phyloP scores from a whole-genome alignment of 371 early-diverging fungal species.

The Capillidium rhysosporum region DNA sequence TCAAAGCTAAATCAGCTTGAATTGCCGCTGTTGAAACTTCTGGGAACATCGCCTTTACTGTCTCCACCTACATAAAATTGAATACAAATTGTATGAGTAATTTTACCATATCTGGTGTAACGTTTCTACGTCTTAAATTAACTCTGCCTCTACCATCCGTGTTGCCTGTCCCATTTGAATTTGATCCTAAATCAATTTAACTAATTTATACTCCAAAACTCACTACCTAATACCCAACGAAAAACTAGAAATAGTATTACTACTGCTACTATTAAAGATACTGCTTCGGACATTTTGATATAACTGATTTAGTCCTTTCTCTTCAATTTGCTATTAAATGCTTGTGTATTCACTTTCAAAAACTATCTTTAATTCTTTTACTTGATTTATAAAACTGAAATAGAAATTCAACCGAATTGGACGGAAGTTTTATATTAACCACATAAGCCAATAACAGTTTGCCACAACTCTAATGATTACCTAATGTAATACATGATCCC shows the following conservation, averaged over 20 bases:
- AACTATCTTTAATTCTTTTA: too few relatives aligned
- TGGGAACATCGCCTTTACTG: constrained; percentile 70
- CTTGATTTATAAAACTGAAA: too few relatives aligned
- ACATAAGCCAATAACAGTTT: too few relatives aligned
- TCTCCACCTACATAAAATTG: constrained; percentile 27
- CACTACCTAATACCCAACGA: constrained; percentile 51
- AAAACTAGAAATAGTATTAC: constrained; percentile 46
- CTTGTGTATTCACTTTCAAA: too few relatives aligned
- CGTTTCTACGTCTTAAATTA: constrained; percentile 15
- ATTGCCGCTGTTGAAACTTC: constrained; percentile 64
- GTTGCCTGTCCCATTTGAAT: not conserved
- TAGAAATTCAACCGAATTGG: too few relatives aligned
- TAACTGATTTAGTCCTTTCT: too few relatives aligned
- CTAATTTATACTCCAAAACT: not conserved
- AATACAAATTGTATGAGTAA: not conserved
- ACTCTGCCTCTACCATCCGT: not conserved
- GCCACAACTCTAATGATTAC: too few relatives aligned
- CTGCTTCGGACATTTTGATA: constrained; percentile 16
- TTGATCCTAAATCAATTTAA: not conserved
- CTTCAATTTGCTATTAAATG: too few relatives aligned
- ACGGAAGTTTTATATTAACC: too few relatives aligned
- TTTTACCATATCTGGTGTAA: constrained; percentile 37
- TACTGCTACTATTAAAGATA: constrained; percentile 47
- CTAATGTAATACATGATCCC: too few relatives aligned
- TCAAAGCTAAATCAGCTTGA: constrained; percentile 59